phyloP scores from a whole-genome alignment of 495 filamentous ascomycete genomes.

The Penicillium argentinense region DNA sequence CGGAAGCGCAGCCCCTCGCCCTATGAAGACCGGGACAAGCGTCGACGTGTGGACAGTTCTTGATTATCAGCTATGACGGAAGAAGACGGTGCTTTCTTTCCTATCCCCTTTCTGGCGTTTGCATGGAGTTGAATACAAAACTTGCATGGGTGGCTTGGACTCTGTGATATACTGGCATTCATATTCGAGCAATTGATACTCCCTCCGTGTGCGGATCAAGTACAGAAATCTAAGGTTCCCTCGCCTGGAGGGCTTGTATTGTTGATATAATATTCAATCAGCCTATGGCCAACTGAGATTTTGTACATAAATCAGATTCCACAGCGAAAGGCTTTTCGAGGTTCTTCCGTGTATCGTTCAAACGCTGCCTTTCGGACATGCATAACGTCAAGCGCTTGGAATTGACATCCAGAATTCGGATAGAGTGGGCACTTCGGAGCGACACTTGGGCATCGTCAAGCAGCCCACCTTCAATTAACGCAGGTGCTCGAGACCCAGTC shows the following conservation, averaged over 20 bases:
- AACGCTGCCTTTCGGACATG: not conserved
- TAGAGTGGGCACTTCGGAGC: no score
- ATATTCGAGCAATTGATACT: slow-evolving; percentile 11
- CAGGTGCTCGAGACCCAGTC: no score
- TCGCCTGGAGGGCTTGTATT: slow-evolving; percentile 15
- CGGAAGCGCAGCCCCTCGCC: slow-evolving; percentile 66
- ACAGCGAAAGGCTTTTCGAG: not conserved
- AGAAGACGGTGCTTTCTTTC: not conserved
- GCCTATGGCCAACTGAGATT: not conserved
- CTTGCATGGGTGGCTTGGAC: slow-evolving; percentile 12
- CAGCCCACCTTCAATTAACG: no score
- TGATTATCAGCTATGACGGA: slow-evolving; percentile 19
- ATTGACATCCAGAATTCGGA: no score
- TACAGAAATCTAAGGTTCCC: slow-evolving; percentile 2
- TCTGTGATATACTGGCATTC: slow-evolving; percentile 12
- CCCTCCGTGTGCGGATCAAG: not conserved
- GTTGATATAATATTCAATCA: slow-evolving; percentile 1
- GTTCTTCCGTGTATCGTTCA: not conserved
- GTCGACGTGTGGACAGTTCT: slow-evolving; percentile 57
- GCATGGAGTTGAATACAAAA: slow-evolving; percentile 14
- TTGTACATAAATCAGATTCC: slow-evolving; percentile 15
- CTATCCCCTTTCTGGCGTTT: slow-evolving; percentile 27
- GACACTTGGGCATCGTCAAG: no score
- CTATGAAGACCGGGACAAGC: slow-evolving; percentile 65
- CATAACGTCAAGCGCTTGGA: no score